Evolutionary conservation across 2,329 filamentous ascomycete genomes (phyloP).

Genomic region (Bipolaris cookei): DNA sequence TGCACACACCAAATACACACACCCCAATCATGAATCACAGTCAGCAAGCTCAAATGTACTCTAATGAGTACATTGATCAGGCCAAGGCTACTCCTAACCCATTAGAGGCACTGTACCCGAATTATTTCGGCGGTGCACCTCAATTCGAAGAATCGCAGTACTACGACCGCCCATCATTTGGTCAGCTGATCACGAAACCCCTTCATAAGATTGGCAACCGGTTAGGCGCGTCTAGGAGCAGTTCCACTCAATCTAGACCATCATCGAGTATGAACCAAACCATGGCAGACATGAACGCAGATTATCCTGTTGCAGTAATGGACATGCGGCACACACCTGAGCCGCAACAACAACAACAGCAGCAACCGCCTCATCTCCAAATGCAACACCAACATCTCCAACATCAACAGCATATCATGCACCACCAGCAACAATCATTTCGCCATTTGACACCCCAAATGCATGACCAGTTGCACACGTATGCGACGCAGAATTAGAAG

Average conservation of each 20-base stretch:
- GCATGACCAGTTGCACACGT: slow-evolving; percentile 35
- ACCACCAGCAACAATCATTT: slow-evolving; percentile 28
- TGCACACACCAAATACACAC: slow-evolving; percentile 28
- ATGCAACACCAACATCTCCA: slow-evolving; percentile 25
- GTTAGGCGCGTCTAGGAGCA: slow-evolving; percentile 33
- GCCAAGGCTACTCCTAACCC: slow-evolving; percentile 39
- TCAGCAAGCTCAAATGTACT: slow-evolving; percentile 27
- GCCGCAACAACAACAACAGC: slow-evolving; percentile 23
- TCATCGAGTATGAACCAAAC: slow-evolving; percentile 32
- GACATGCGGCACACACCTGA: slow-evolving; percentile 31
- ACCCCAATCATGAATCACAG: slow-evolving; percentile 29
- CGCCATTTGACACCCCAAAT: slow-evolving; percentile 26
- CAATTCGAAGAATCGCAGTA: slow-evolving; percentile 47
- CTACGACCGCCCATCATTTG: slow-evolving; percentile 45
- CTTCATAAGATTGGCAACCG: slow-evolving; percentile 43
- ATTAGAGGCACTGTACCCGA: slow-evolving; percentile 42
- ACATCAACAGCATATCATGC: slow-evolving; percentile 33
- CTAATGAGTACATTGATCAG: slow-evolving; percentile 38
- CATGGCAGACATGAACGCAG: slow-evolving; percentile 28
- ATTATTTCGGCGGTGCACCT: slow-evolving; percentile 45
- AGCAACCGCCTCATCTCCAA: slow-evolving; percentile 13
- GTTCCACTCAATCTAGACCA: slow-evolving; percentile 32
- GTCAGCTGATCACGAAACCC: slow-evolving; percentile 45
- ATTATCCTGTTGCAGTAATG: slow-evolving; percentile 31
- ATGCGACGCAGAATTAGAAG: slow-evolving; percentile 26